Base-by-base conservation (phyloP, 441 rosid species). In the Erodium texanum region DNA sequence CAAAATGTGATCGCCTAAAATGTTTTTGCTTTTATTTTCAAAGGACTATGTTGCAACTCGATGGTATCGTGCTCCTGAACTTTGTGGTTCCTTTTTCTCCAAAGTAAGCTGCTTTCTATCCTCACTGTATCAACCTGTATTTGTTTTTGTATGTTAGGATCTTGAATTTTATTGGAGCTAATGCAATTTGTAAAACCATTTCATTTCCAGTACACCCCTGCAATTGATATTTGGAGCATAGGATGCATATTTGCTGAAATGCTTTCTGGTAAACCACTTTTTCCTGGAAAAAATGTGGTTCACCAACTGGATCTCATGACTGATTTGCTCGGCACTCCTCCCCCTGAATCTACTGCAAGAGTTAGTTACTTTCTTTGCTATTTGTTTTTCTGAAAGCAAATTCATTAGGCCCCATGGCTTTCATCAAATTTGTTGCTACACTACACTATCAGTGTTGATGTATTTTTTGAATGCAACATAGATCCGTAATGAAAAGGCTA, bases 211-310 rank as follows among this genome's bases (percentile, higher is more conserved):
- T 92, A 95, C 73, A 95, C 99, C 16, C 99, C 98, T 70, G 99
- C 93, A 3, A 90, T 95, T 79, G 99, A 95, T 79, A 90, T 85
- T 52, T 95, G 99, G 99, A 95, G 99, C 87, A 89, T 95, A 68
- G 99, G 99, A 81, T 95, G 99, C 82, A 95, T 92, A 77, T 95
- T 95, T 78, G 99, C 96, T n/a, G 99, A 95, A 81, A 81, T 95
- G 90, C 96, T 95, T 66, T 75, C 88, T 16, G 96, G 99, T 66
- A 95, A 85, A 78, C 99, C 98, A 64, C 74, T 95, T 73, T 95
- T 95, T 79, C 98, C 98, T 19, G 98, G 99, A 62, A 92, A 90
- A 81, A 95, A 95, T 73, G 98, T 95, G 82, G 99, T 92, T 72
- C 99, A 95, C 72, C 97, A 95, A 41, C 79, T 95, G 82, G 98